Conservation (phyloP, 2,329 filamentous ascomycete genomes). For the Sporothrix pseudoabietina region DNA sequence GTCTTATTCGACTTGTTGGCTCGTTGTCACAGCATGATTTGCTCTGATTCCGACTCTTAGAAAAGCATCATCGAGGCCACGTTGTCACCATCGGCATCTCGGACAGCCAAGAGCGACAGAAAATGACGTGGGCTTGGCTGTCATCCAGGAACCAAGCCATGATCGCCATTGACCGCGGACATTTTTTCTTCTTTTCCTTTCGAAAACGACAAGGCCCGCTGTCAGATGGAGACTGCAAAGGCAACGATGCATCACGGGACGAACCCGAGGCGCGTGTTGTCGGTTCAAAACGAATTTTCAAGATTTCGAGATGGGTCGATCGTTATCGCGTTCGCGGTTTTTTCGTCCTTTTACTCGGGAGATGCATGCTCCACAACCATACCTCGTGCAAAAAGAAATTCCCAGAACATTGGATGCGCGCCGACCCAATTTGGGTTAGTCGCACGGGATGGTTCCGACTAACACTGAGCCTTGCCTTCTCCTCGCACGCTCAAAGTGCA, state of each 20-base stretch:
- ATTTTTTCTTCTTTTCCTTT: background rate
- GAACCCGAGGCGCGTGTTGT: background rate
- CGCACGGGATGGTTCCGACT: slow-evolving; percentile 12
- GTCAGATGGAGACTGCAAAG: background rate
- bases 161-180: background rate
- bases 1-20: background rate
- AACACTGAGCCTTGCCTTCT: background rate
- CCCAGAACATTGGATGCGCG: background rate
- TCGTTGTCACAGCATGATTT: background rate
- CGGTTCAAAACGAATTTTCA: background rate
- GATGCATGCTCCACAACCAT: background rate
- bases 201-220: background rate
- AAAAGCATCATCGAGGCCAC: background rate
- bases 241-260: background rate
- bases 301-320: background rate
- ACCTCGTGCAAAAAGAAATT: background rate
- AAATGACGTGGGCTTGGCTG: background rate
- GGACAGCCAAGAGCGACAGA: background rate
- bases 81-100: background rate
- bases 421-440: background rate
- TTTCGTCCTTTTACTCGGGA: background rate
- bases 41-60: background rate
- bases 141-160: background rate
- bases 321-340: slow-evolving; percentile 7
- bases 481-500: background rate